Evolutionary conservation across 2,329 filamentous ascomycete genomes (phyloP).

Genomic region (Thelonectria rubi): DNA sequence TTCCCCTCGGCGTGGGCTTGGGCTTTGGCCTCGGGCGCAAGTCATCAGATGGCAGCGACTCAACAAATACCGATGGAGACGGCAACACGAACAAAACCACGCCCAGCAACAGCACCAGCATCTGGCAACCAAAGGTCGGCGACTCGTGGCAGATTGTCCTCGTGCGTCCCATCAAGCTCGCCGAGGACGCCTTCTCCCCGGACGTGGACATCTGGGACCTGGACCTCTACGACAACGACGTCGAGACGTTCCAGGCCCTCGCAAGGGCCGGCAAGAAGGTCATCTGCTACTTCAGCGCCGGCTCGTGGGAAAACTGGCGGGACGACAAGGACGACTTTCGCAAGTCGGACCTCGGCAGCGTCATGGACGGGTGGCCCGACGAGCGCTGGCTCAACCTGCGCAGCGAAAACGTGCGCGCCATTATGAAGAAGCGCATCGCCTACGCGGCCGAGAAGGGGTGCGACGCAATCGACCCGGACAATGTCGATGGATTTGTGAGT

Average conservation of each 20-base stretch:
- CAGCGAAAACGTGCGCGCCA: slow-evolving; percentile 64
- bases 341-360: slow-evolving; percentile 63
- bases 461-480: slow-evolving; percentile 76
- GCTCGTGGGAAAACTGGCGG: slow-evolving; percentile 72
- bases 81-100: slow-evolving; percentile 29
- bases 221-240: slow-evolving; percentile 64
- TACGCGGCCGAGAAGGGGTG: slow-evolving; percentile 70
- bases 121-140: slow-evolving; percentile 63
- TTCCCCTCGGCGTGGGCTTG: slow-evolving; percentile 63
- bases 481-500: slow-evolving; percentile 71
- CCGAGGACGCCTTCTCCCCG: slow-evolving; percentile 43
- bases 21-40: slow-evolving; percentile 62
- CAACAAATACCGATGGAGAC: slow-evolving; percentile 35
- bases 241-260: slow-evolving; percentile 60
- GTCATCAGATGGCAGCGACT: slow-evolving; percentile 14
- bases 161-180: slow-evolving; percentile 52
- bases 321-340: slow-evolving; percentile 65
- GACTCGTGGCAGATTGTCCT: slow-evolving; percentile 71
- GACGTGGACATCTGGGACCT: slow-evolving; percentile 62
- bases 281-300: slow-evolving; percentile 80
- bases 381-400: slow-evolving; percentile 73
- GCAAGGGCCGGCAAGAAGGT: slow-evolving; percentile 66
- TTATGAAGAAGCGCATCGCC: slow-evolving; percentile 70
- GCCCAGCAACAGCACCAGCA: slow-evolving; percentile 37
- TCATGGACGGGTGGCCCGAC: slow-evolving; percentile 69